phyloP scores from a whole-genome alignment of 2,329 filamentous ascomycete genomes.

The Fusarium citri region DNA sequence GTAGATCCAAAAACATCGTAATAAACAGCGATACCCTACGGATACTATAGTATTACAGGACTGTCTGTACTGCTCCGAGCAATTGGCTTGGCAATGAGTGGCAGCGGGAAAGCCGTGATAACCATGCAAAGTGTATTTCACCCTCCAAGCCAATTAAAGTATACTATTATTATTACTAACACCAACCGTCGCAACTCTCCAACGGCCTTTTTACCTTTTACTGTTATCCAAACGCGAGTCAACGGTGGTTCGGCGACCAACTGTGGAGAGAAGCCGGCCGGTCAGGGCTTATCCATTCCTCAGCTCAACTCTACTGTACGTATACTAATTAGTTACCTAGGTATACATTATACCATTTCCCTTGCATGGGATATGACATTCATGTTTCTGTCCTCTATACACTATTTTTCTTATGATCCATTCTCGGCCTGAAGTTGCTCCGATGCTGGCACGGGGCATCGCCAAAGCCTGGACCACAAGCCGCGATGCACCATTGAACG shows the following conservation, averaged over 20 bases:
- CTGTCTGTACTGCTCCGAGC: neutral
- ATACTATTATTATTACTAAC: neutral
- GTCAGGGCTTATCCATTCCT: constrained; percentile 36
- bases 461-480: constrained; percentile 14
- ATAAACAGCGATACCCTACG: neutral
- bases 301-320: constrained; percentile 20
- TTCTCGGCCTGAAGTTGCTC: constrained; percentile 25
- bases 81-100: constrained; percentile 19
- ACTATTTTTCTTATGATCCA: neutral
- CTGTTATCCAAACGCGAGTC: constrained; percentile 3
- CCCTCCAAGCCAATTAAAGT: neutral
- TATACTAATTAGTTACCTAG: no score
- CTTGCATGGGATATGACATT: neutral
- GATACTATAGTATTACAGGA: neutral
- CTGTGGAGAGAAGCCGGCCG: constrained; percentile 1
- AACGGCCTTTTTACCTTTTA: constrained; percentile 18
- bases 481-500: constrained; percentile 22
- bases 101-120: constrained; percentile 9
- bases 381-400: constrained; percentile 9
- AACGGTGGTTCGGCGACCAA: constrained; percentile 6
- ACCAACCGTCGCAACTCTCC: constrained; percentile 17
- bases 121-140: constrained; percentile 6
- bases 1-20: neutral
- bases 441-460: constrained; percentile 1
- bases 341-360: no score